Percentiles rank a stretch among this genome's conserved stretches.
Conservation (phyloP, 208 protist genomes). For the Angomonas deanei region DNA sequence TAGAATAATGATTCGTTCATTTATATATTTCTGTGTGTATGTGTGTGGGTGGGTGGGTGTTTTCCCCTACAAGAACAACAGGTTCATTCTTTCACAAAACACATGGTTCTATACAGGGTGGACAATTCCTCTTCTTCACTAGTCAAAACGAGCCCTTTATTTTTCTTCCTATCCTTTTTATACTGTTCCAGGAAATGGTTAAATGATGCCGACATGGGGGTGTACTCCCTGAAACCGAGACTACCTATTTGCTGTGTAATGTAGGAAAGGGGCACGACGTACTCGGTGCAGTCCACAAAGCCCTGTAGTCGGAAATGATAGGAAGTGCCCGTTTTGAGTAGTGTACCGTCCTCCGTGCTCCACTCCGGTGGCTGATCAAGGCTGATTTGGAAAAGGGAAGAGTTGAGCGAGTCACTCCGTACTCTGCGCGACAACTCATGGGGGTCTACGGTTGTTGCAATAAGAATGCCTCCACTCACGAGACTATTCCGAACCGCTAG, state of each 20-base stretch:
- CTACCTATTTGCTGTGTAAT: constrained; percentile 19
- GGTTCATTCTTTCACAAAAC: constrained; percentile 9
- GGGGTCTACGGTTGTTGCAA: constrained; percentile 71
- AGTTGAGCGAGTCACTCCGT: constrained; percentile 13
- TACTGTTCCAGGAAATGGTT: constrained; percentile 25
- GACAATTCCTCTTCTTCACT: constrained; percentile 19
- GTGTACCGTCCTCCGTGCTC: not conserved
- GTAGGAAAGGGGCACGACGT: constrained; percentile 51
- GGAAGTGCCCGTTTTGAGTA: constrained; percentile 40
- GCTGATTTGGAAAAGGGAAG: constrained; percentile 33
- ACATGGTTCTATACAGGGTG: not conserved
- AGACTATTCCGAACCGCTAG: constrained; percentile 33
- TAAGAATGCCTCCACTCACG: constrained; percentile 48
- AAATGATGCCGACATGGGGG: constrained; percentile 28
- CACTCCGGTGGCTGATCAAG: constrained; percentile 7
- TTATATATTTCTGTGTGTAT: too few species aligned
- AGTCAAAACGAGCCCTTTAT: constrained; percentile 30
- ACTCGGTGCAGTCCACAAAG: constrained; percentile 88
- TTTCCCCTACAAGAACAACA: too few species aligned
- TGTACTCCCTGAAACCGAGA: constrained; percentile 13
- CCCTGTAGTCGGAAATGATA: constrained; percentile 79
- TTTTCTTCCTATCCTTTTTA: constrained; percentile 17
- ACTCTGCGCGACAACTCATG: constrained; percentile 38
- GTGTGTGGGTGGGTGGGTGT: too few species aligned
- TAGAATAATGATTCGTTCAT: too few species aligned